Evolutionary conservation across 179 eudicot genomes (phyloP), one percentile per base, ranked within the genome.

Genomic region (Carnegiea gigantea): DNA sequence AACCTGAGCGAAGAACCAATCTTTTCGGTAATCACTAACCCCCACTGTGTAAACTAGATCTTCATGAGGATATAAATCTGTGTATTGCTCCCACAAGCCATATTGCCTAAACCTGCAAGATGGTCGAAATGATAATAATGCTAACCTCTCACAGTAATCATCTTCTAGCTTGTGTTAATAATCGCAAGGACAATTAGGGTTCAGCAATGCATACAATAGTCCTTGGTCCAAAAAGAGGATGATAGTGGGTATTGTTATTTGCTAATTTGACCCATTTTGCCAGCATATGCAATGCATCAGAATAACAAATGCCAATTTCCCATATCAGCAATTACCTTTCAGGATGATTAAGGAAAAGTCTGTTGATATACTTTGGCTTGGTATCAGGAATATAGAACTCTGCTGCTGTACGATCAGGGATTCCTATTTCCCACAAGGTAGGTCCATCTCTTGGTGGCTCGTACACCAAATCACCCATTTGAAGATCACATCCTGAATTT

Each of bases 1-100:
- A 76, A 96, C 96, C 84, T 96, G 99, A 83, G 99, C 95, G 82
- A 84, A 96, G 84, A 94, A 96, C 99, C 99, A 96, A 77, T 96
- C 99, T 81, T 89, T 94, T 73, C 70, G 79, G 79, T 91, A 93
- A 81, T 94, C 91, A 72, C 96, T 92, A 36, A 82, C 86, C 2
- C 93, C 98, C 53, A 96, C 77, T 6, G 93, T 92, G 89, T 86
- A 96, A 30, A 94, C 89, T 28, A 96, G 86, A 87, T 96, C 99
- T 51, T 81, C 88, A 43, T 90, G 82, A 18, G 99, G 97, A 85
- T 94, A 91, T 65, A 94, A 75, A 24, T 96, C 98, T 33, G 93
- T 57, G 78, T 96, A 96, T 78, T 92, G 85, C 53, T 96, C 99
- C 99, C 98, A 96, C 68, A 96, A 82, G 76, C 98, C 98, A 80